Base-by-base conservation (phyloP, 1,284 basidiomycete species). In the Cutaneotrichosporon dermatis region DNA sequence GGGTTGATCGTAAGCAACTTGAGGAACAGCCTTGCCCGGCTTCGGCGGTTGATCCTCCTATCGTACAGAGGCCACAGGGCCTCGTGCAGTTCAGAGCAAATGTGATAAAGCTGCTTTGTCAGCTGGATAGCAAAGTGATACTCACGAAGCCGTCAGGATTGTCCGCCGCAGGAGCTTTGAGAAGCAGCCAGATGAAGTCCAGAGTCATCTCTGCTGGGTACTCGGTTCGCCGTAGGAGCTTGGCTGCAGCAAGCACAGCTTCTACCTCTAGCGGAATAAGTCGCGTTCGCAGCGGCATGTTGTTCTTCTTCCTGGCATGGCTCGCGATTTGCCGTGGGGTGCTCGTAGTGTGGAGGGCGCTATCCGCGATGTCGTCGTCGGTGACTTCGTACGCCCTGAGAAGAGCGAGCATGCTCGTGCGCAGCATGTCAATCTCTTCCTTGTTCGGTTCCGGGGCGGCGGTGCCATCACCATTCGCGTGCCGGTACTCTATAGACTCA, bases 101-200 rank as follows among this genome's bases (percentile, higher is more conserved):
- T 52, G 12, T 63, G 57, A 58, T 69, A 61, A 16, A 69, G 45
- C 64, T 66, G n/a, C n/a, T n/a, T n/a, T n/a, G n/a, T n/a, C n/a
- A n/a, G n/a, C n/a, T n/a, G n/a, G n/a, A n/a, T n/a, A n/a, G n/a
- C n/a, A n/a, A n/a, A n/a, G n/a, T n/a, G n/a, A n/a, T n/a, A n/a
- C 69, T 59, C 43, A 76, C 65, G 50, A 71, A 74, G 4, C 69
- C 72, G 16, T 69, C 69, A 0, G 66, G 56, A 39, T 75, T 71
- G 6, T 65, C 62, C 0, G 65, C 66, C 1, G 54, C 54, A 0
- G 58, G 50, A 0, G 69, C 64, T 50, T 66, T 68, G n/a, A 71
- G 64, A 9, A 76, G 58, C 4, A 76, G 60, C 73, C 72, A 76
- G 36, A 74, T 35, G 48, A 74, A 73, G 51, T 76, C 73, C 3